Evolutionary conservation across 129 eudicot genomes (phyloP), one percentile per base, ranked within the genome.

Genomic region (Centrapalus pauciflorus): DNA sequence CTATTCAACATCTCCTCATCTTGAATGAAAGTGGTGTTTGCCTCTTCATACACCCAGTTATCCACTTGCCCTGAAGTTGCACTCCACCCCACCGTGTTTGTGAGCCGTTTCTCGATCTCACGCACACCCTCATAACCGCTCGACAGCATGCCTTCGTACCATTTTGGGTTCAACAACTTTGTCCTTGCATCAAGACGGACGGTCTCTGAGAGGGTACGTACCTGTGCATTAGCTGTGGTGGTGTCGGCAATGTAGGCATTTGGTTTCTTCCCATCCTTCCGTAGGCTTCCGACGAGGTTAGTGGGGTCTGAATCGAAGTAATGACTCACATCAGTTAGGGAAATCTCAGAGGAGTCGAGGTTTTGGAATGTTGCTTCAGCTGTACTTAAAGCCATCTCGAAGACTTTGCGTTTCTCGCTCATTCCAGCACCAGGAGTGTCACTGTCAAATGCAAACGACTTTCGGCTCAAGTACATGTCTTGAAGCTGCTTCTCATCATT

Each of bases 21-120:
- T 73, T 94, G 60, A n/a, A 94, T 94, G 76, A 89, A 94, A 0
- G 98, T 88, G 0, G 98, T 80, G 75, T 93, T 93, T 6, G 98
- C 98, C 81, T 93, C 98, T 76, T 88, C 96, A 28, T 88, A 93
- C 20, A 87, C 98, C 98, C 98, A 93, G 61, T 93, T 86, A 76
- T 88, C 98, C 10, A 93, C 98, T 41, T 93, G 96, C 23, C 98
- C 98, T 16, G 98, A 88, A 30, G 87, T 94, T 4, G 99, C 99
- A 76, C 99, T 94, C 99, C 99, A 94, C 10, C 99, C 99, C 7
- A 94, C 99, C 0, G 99, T 94, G 79, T 89, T 94, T 0, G 99
- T 89, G 7, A 94, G 83, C 14, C 99, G 80, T 74, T 94, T 94
- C 80, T 94, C 99, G 9, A 94, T 94, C 79, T 94, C 99, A 55